Evolutionary conservation across 345 rosid genomes (phyloP), one percentile per base, ranked within the genome.

Genomic region (Hypericum androsaemum): DNA sequence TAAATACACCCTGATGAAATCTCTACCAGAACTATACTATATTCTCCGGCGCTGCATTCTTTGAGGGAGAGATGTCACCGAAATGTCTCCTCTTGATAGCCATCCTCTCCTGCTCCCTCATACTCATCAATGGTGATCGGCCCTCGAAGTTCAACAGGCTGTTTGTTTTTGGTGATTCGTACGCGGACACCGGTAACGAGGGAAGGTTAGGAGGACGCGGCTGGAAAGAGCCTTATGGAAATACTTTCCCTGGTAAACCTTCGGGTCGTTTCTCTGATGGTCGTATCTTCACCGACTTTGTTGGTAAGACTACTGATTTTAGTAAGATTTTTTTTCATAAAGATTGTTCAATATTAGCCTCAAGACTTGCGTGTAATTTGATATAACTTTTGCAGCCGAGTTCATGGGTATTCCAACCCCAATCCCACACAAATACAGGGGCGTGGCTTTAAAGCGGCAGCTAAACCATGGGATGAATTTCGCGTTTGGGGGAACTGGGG

Each of bases 401-500:
- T 76, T 64, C 64, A 47, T 80, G 52, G 74, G 84, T 12, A 55
- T 80, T 41, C 71, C 66, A 63, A 75, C 96, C 39, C 98, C 98
- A 3, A 67, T 82, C 0, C 76, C 92, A 0, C 87, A 74, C 74
- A 77, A 54, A 61, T 73, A 65, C 74, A 71, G 70, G 67, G 62
- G 66, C 8, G 32, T 56, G 11, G 75, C 53, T 0, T 50, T 37
- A 7, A 64, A 67, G 35, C 63, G 58, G 4, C 32, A 22, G n/a
- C 10, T 77, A 55, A 57, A 56, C 37, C 46, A 53, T 38, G 96
- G 98, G 12, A 67, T 90, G 76, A 90, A 90, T 59, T 84, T 80
- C 52, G 98, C 96, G 0, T 74, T 58, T 16, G 98, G 96, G 46
- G 95, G 92, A 15, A 80, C 92, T 0, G 94, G 98, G 5, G 94